Base-by-base conservation (phyloP, 495 filamentous ascomycete genomes). In the Neurospora sp. region DNA sequence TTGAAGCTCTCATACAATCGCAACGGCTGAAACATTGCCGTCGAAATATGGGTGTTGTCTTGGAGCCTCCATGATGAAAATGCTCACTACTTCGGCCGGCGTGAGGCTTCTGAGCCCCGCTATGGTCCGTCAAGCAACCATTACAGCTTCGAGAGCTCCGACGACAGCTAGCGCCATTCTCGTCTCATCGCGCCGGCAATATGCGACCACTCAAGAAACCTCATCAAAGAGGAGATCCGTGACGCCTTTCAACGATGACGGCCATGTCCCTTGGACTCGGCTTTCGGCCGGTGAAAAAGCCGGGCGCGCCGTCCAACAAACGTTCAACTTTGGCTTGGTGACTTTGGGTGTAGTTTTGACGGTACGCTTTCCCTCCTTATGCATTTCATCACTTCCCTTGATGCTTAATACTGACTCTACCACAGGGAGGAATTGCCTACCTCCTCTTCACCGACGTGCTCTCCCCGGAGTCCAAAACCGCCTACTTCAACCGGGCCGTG, bases 401-500 rank as follows among this genome's bases (percentile, higher is more conserved):
- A 6, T 16, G 11, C 8, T 22, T 38, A 20, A 35, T 18, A 71
- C 46, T 61, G 20, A 69, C 53, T 11, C 10, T 38, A 18, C 5
- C 27, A 65, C 53, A 94, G 93, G 90, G 90, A 75, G 89, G 90
- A 42, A 90, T 97, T 22, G 85, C 88, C 73, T 92, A 91, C 73
- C 82, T 97, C 42, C 86, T 99, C 39, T 98, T 93, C 79, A 85
- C 86, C 11, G 96, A 99, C 69, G 92, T 98, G 22, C 91, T 98
- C 79, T 91, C 92, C 14, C 89, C 92, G 3, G 91, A 95, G 79
- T 94, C 92, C 81, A 91, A 91, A 79, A 93, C 91, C 37, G 89
- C 88, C 76, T 91, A 96, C 80, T 99, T 96, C 83, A 97, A 96
- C 81, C 90, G 91, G 59, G 92, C 93, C 1, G 91, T 96, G 40